Base-by-base conservation (phyloP, 2,329 filamentous ascomycete genomes). In the Colletotrichum phormii region DNA sequence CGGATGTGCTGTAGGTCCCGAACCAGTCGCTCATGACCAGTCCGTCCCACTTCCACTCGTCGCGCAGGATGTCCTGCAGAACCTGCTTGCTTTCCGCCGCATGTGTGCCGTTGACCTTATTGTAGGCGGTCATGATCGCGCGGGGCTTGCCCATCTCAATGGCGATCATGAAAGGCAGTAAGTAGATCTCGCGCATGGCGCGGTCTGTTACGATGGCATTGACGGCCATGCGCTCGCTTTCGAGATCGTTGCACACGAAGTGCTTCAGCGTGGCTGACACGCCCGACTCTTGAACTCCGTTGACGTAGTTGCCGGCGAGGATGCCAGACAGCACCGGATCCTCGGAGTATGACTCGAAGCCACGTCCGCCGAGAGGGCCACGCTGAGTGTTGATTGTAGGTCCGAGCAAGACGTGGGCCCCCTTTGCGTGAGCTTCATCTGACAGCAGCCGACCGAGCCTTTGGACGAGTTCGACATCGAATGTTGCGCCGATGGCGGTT, bases 351-450 rank as follows among this genome's bases (percentile, higher is more conserved):
- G 88, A 89, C 80, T 91, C 89, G 74, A 90, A 91, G 46, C 89
- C 89, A 60, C 89, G 86, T 2, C 89, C 89, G 24, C 89, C 89
- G 1, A 90, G 83, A 13, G 88, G 89, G 4, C 86, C 87, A 57
- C 89, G 84, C 76, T 90, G 88, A 83, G 90, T 90, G 78, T 90
- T 90, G 76, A 91, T 89, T 12, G 89, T 91, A 4, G 90, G 90
- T 0, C 89, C 90, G 0, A 91, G 84, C 72, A 89, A 87, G 18
- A 84, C 85, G 77, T 91, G 88, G 3, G 88, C 89, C 42, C 87
- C 88, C 79, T 90, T 90, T 0, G 85, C 85, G 55, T 87, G 85
- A 31, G 88, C 85, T 74, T 90, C 88, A 42, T 85, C 82, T 5
- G 85, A 88, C 80, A 90, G 87, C 60, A 84, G 83, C 71, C 78